Evolutionary conservation across 2,329 filamentous ascomycete species (phyloP).

Genomic region (Lachnellula occidentalis): DNA sequence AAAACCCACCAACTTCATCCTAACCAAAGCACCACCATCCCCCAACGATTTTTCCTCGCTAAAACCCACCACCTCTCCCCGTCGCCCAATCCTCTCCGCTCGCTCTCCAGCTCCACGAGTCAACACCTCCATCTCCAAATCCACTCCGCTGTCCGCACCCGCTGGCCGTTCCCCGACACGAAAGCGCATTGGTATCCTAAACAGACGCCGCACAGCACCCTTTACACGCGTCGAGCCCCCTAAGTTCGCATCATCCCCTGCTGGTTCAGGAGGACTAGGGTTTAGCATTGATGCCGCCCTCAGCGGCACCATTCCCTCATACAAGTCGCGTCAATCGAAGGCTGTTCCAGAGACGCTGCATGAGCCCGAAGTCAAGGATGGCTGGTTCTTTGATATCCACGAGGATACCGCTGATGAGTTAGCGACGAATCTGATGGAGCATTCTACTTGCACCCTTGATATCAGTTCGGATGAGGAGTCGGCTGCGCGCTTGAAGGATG

Average conservation of each 20-base stretch:
- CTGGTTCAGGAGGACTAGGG: constrained; percentile 45
- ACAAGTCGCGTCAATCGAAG: constrained; percentile 41
- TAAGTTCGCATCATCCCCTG: constrained; percentile 44
- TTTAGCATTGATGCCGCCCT: constrained; percentile 84
- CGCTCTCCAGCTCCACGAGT: constrained; percentile 47
- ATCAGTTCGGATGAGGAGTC: constrained; percentile 84
- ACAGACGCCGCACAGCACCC: constrained; percentile 59
- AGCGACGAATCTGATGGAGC: constrained; percentile 87
- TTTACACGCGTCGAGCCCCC: constrained; percentile 69
- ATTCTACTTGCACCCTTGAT: constrained; percentile 80
- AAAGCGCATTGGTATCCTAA: constrained; percentile 65
- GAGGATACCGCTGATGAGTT: constrained; percentile 88
- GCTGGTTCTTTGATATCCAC: constrained; percentile 92
- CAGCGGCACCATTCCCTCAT: constrained; percentile 65
- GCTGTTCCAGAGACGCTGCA: constrained; percentile 27
- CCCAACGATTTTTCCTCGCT: constrained; percentile 24
- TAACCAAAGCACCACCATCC: constrained; percentile 31
- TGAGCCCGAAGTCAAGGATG: constrained; percentile 50
- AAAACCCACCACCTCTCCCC: constrained; percentile 15
- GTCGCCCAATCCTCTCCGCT: constrained; percentile 43
- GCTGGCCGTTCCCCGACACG: constrained; percentile 77
- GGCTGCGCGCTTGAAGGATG: constrained; percentile 47
- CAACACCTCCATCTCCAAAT: constrained; percentile 39
- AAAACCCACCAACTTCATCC: constrained; percentile 30
- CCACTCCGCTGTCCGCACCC: constrained; percentile 58